phyloP scores from a whole-genome alignment of 2,329 filamentous ascomycete species.

The Diaporthe vexans region DNA sequence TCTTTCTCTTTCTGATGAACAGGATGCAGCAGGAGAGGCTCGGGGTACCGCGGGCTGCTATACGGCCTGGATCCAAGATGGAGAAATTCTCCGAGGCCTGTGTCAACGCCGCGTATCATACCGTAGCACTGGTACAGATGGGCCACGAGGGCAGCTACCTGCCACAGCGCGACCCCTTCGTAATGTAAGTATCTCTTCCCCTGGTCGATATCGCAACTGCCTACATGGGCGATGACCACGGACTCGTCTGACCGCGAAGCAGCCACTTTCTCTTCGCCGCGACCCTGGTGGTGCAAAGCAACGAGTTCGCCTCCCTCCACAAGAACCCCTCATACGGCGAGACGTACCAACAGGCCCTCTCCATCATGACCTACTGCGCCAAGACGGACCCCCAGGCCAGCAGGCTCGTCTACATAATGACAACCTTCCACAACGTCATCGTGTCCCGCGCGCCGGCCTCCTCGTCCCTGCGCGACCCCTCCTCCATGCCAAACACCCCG shows the following conservation, averaged over 20 bases:
- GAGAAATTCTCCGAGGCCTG: slow-evolving; percentile 65
- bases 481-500: slow-evolving; percentile 38
- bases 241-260: slow-evolving; percentile 33
- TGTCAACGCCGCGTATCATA: slow-evolving; percentile 64
- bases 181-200: slow-evolving; percentile 61
- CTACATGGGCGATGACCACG: background rate
- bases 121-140: slow-evolving; percentile 61
- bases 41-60: slow-evolving; percentile 48
- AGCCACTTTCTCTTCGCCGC: slow-evolving; percentile 72
- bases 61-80: slow-evolving; percentile 53
- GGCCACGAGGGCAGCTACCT: slow-evolving; percentile 61
- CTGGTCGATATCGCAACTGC: no score
- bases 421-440: slow-evolving; percentile 55
- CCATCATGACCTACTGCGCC: slow-evolving; percentile 64
- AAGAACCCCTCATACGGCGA: slow-evolving; percentile 56
- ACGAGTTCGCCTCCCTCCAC: slow-evolving; percentile 67
- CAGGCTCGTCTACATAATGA: slow-evolving; percentile 64
- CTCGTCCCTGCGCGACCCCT: slow-evolving; percentile 29
- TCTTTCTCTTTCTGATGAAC: slow-evolving; percentile 71
- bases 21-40: slow-evolving; percentile 52
- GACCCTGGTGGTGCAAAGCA: slow-evolving; percentile 67
- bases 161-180: slow-evolving; percentile 67
- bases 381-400: slow-evolving; percentile 63
- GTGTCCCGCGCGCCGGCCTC: slow-evolving; percentile 26
- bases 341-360: slow-evolving; percentile 57